Percentiles rank a stretch among this genome's conserved stretches.
phyloP scores from a whole-genome alignment of 2,329 filamentous ascomycete genomes.

The Scedosporium dehoogii region DNA sequence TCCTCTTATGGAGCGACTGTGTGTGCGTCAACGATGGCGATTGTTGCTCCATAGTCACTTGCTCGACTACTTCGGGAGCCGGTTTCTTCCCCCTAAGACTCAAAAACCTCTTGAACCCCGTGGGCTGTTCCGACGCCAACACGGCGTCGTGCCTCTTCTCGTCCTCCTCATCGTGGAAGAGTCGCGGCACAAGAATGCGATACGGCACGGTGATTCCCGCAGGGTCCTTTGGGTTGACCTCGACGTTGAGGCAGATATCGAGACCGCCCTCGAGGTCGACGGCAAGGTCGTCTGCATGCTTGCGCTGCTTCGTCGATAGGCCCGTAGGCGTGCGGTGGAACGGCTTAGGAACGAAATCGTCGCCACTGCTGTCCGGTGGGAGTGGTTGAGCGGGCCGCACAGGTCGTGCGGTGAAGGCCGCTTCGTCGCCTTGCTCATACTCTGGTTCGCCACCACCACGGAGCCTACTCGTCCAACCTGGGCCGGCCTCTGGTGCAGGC shows the following conservation, averaged over 20 bases:
- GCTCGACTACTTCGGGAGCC: background rate
- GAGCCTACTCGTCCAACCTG: conserved; percentile 16
- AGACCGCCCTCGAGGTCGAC: conserved; percentile 76
- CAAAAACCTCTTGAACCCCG: conserved; percentile 33
- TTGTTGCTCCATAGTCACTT: background rate
- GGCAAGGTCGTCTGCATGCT: conserved; percentile 40
- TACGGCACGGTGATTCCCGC: conserved; percentile 84
- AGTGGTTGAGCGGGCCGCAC: conserved; percentile 15
- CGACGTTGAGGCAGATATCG: conserved; percentile 81
- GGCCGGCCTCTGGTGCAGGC: conserved; percentile 8
- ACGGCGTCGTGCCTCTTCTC: conserved; percentile 15
- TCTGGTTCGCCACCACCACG: conserved; percentile 35
- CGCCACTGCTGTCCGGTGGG: background rate
- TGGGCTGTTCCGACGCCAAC: conserved; percentile 15
- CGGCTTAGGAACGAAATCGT: conserved; percentile 14
- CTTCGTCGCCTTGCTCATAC: conserved; percentile 46
- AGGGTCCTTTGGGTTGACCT: conserved; percentile 77
- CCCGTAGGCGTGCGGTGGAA: conserved; percentile 66
- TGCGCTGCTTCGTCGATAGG: conserved; percentile 51
- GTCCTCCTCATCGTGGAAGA: conserved; percentile 50
- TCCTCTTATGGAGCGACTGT: background rate
- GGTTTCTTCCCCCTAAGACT: conserved; percentile 30
- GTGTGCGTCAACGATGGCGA: background rate
- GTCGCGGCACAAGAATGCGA: conserved; percentile 69
- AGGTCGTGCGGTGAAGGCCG: conserved; percentile 40